Conservation (phyloP, 2,329 filamentous ascomycete species). For the Calonectria hawksworthii region DNA sequence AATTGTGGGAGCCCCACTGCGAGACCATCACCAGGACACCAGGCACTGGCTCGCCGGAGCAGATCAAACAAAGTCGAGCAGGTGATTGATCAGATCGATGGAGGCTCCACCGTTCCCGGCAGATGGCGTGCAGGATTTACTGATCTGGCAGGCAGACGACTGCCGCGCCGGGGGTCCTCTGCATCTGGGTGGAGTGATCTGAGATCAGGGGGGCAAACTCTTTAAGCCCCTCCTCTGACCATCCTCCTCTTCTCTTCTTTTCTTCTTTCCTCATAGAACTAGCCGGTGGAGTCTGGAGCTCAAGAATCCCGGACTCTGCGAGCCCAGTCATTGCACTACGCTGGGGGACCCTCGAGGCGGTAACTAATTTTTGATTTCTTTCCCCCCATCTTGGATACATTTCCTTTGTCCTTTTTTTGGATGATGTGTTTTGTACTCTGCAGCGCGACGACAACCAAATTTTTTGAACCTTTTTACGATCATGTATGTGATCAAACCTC, state of each 20-base stretch:
- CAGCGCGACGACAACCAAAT: neutral
- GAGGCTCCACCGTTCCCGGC: neutral
- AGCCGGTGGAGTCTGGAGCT: neutral
- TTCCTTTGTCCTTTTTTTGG: neutral
- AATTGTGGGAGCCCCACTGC: neutral
- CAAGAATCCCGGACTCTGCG: neutral
- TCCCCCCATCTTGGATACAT: neutral
- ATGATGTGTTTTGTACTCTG: conserved; percentile 32
- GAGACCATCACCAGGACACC: neutral
- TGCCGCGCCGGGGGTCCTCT: neutral
- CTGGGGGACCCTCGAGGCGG: neutral
- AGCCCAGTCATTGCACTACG: neutral
- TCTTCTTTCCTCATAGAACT: conserved; percentile 14
- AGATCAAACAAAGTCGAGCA: neutral
- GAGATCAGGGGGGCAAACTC: neutral
- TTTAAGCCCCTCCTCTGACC: conserved; percentile 5
- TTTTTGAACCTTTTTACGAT: neutral
- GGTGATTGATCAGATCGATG: neutral
- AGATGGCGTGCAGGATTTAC: neutral
- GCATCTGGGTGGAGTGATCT: conserved; percentile 14
- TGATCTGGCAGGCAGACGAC: conserved; percentile 1
- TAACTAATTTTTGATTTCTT: neutral
- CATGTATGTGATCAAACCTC: neutral
- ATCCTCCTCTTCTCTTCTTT: neutral
- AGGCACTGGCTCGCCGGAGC: neutral